Conservation (phyloP, 2,329 filamentous ascomycete genomes). For the Hirsutella minnesotensis region DNA sequence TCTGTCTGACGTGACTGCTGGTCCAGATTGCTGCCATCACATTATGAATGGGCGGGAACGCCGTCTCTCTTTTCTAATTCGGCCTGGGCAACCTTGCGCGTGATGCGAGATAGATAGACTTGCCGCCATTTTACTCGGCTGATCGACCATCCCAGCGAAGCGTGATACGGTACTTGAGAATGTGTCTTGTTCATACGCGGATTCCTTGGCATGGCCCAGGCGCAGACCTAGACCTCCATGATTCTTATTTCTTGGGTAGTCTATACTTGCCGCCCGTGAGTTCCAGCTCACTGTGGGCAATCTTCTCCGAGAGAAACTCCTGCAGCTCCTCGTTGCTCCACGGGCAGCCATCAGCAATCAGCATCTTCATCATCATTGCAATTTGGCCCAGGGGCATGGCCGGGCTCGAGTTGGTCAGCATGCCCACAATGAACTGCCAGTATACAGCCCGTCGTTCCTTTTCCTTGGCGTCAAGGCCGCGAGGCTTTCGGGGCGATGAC, state of each 20-base stretch:
- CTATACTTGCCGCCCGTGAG: conserved; percentile 60
- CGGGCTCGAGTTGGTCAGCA: conserved; percentile 82
- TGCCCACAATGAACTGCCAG: conserved; percentile 84
- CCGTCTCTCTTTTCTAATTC: too few relatives aligned
- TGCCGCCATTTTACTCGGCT: too few relatives aligned
- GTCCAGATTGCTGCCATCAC: too few relatives aligned
- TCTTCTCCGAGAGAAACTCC: conserved; percentile 69
- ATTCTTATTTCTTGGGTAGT: conserved; percentile 42
- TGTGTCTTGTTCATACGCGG: too few relatives aligned
- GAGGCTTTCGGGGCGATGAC: conserved; percentile 37
- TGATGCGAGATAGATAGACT: too few relatives aligned
- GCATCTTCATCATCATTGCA: conserved; percentile 89
- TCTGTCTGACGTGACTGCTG: too few relatives aligned
- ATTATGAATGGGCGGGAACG: too few relatives aligned
- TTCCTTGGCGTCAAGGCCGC: conserved; percentile 51
- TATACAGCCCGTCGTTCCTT: conserved; percentile 54
- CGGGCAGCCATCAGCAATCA: conserved; percentile 76
- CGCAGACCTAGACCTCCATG: not conserved
- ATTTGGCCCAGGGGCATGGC: conserved; percentile 74
- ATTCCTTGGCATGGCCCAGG: too few relatives aligned
- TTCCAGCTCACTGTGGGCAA: conserved; percentile 59
- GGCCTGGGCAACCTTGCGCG: too few relatives aligned
- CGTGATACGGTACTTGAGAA: too few relatives aligned
- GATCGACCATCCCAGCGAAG: too few relatives aligned
- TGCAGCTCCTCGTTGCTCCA: conserved; percentile 83